Evolutionary conservation across 2,329 filamentous ascomycete species (phyloP).

Genomic region (Bipolaris sorokiniana): DNA sequence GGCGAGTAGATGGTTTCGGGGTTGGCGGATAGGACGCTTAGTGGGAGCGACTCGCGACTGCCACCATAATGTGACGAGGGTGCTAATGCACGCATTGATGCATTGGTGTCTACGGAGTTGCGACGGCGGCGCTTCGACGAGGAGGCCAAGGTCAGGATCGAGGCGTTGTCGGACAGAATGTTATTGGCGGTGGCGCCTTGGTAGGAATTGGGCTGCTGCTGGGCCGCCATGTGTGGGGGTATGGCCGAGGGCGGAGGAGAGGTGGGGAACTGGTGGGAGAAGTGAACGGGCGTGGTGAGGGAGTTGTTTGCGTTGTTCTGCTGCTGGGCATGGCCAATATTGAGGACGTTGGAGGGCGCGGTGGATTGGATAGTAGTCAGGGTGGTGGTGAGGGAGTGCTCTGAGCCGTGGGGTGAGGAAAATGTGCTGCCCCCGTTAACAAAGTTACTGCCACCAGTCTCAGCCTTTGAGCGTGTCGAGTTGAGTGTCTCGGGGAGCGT

Average conservation of each 20-base stretch:
- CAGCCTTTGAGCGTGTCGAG: conserved; percentile 81
- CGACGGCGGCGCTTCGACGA: conserved; percentile 79
- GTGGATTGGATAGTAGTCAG: conserved; percentile 84
- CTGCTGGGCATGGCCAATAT: conserved; percentile 40
- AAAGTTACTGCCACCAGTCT: conserved; percentile 69
- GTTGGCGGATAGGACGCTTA: conserved; percentile 78
- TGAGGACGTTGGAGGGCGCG: conserved; percentile 61
- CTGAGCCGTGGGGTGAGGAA: conserved; percentile 80
- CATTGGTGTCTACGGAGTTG: conserved; percentile 83
- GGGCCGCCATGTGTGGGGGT: conserved; percentile 69
- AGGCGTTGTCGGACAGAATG: conserved; percentile 82
- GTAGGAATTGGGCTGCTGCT: conserved; percentile 71
- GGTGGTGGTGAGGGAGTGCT: conserved; percentile 80
- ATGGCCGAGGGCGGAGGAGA: conserved; percentile 70
- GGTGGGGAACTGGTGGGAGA: conserved; percentile 63
- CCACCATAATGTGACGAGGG: conserved; percentile 83
- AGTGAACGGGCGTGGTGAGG: conserved; percentile 56
- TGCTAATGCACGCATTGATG: conserved; percentile 82
- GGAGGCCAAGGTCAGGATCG: conserved; percentile 82
- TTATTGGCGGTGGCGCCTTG: conserved; percentile 80
- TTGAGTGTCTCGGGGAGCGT: conserved; percentile 78
- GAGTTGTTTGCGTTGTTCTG: conserved; percentile 40
- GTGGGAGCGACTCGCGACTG: conserved; percentile 77
- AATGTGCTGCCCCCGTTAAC: conserved; percentile 76
- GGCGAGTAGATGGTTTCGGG: conserved; percentile 58